These are phyloP conservation scores for Lagenaria siceraria DNA, from an alignment of 306 rosid genomes.

Conservation along the genomic window DNA sequence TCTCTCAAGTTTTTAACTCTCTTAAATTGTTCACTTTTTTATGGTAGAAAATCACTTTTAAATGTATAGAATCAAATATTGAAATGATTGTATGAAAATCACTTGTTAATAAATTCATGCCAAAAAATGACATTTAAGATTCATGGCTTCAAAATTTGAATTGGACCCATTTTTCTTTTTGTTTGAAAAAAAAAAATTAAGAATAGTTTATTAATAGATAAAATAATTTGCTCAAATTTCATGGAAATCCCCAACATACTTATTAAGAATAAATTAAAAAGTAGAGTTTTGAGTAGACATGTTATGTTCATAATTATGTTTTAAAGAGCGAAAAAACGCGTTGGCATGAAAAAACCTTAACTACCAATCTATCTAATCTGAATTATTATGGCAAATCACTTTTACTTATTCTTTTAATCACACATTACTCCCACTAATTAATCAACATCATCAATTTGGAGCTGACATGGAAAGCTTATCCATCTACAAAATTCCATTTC, in stretches of 20 bases:
- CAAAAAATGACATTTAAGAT: not conserved
- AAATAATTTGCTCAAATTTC: not conserved
- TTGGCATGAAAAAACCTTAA: not conserved
- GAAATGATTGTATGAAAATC: too few species aligned
- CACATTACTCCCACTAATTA: not conserved
- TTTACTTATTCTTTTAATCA: not conserved
- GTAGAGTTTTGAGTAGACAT: not conserved
- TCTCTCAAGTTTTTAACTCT: too few species aligned
- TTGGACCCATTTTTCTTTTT: not conserved
- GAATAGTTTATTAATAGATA: not conserved
- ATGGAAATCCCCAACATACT: not conserved
- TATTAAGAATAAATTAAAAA: not conserved
- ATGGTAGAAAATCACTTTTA: too few species aligned
- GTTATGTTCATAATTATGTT: not conserved
- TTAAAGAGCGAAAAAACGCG: not conserved
- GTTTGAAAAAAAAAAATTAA: not conserved
- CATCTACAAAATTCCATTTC: not conserved
- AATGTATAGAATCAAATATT: too few species aligned
- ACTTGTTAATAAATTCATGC: too few species aligned
- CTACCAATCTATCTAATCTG: slow-evolving; percentile 1
- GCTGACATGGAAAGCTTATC: not conserved
- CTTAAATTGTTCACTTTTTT: too few species aligned
- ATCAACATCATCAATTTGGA: not conserved
- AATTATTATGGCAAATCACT: not conserved
- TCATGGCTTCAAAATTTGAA: not conserved